phyloP scores from a whole-genome alignment of 83 land plant genomes.

The Diphasiastrum complanatum region DNA sequence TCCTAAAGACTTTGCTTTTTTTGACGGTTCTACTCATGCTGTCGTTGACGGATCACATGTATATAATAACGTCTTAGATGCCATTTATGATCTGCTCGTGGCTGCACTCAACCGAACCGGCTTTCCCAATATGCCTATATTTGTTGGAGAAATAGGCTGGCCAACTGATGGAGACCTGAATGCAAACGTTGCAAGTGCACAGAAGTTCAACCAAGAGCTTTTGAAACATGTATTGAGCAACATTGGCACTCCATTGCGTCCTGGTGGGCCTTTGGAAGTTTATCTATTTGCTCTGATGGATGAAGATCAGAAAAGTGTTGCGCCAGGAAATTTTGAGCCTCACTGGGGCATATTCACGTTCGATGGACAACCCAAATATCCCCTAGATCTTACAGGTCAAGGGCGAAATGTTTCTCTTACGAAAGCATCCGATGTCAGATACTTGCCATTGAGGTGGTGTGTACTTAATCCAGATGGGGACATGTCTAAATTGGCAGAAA shows the following conservation, averaged over 20 bases:
- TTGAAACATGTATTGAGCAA: neutral
- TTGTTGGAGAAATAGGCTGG: slow-evolving; percentile 11
- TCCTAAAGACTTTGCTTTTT: slow-evolving; percentile 7
- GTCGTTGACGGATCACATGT: neutral
- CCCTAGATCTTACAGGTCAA: neutral
- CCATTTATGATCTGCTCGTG: slow-evolving; percentile 4
- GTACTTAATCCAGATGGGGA: slow-evolving; percentile 5
- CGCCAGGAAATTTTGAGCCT: slow-evolving; percentile 7
- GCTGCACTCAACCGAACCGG: neutral
- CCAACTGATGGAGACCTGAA: slow-evolving; percentile 4
- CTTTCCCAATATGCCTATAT: neutral
- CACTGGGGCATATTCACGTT: slow-evolving; percentile 10
- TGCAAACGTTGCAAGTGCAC: slow-evolving; percentile 6
- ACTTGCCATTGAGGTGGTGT: slow-evolving; percentile 7
- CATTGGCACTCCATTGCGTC: slow-evolving; percentile 5
- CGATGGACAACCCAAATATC: slow-evolving; percentile 10
- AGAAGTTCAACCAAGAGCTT: slow-evolving; percentile 6
- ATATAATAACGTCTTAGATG: slow-evolving; percentile 12
- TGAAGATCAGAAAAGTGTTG: slow-evolving; percentile 7
- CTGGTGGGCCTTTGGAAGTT: slow-evolving; percentile 1
- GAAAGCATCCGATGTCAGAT: slow-evolving; percentile 1
- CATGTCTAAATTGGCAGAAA: neutral
- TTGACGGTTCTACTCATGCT: neutral
- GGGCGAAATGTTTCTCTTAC: neutral
- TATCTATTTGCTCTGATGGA: slow-evolving; percentile 7